Conservation (phyloP, 148 eudicot genomes). For the Selenicereus undatus region DNA sequence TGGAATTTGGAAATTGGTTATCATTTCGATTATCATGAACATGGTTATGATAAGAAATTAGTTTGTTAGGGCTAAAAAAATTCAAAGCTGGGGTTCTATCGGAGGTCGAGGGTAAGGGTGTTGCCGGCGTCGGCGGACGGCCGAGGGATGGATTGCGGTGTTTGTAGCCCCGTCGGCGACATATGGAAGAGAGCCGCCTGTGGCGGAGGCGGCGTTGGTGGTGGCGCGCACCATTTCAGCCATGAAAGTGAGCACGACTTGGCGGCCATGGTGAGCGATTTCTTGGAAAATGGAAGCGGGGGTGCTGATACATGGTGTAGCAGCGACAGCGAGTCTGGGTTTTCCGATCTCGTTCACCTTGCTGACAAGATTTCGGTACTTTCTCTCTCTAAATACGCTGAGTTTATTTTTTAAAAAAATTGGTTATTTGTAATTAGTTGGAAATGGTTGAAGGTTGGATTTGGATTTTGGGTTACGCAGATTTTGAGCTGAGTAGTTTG, state of each 20-base stretch:
- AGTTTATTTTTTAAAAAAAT: neutral
- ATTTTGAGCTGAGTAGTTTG: neutral
- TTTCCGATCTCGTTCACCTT: constrained; percentile 59
- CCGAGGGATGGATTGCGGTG: constrained; percentile 47
- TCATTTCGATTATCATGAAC: neutral
- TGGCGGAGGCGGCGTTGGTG: constrained; percentile 8
- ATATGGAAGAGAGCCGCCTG: constrained; percentile 34
- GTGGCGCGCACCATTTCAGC: constrained; percentile 40
- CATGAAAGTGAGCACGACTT: constrained; percentile 84
- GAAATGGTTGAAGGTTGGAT: no score
- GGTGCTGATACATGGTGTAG: constrained; percentile 61
- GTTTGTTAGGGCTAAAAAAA: neutral
- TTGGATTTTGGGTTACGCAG: no score
- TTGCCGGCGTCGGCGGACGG: constrained; percentile 14
- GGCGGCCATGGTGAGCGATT: constrained; percentile 80
- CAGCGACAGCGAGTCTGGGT: constrained; percentile 74
- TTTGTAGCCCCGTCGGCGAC: constrained; percentile 34
- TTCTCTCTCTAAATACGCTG: constrained; percentile 3
- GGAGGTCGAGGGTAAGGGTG: constrained; percentile 25
- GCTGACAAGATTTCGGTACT: constrained; percentile 67
- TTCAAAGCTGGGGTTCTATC: constrained; percentile 20
- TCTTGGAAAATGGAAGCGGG: constrained; percentile 65
- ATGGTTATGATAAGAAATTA: neutral
- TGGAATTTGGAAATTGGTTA: neutral
- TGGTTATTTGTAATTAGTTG: neutral